These are phyloP conservation scores for Naumovozyma dairenensis DNA, from an alignment of 805 yeast species.

Conservation along the genomic window DNA sequence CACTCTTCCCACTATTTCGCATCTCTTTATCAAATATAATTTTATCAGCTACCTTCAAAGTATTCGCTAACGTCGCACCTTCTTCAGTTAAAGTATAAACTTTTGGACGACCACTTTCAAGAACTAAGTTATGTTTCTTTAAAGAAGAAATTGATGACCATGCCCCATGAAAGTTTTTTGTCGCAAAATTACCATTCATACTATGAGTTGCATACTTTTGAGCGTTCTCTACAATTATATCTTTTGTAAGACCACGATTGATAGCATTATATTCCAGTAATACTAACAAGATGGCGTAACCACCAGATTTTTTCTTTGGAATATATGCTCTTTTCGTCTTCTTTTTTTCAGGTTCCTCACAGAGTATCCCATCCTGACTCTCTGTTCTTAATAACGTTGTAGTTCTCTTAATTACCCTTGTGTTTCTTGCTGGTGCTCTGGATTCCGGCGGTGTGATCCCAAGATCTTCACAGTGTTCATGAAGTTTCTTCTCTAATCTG, in stretches of 20 bases:
- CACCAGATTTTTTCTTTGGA: constrained; percentile 73
- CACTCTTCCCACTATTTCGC: constrained; percentile 4
- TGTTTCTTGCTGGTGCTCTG: constrained; percentile 5
- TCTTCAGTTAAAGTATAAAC: constrained; percentile 57
- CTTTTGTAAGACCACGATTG: constrained; percentile 52
- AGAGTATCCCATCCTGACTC: constrained; percentile 8
- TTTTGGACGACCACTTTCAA: constrained; percentile 45
- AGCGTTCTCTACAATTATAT: constrained; percentile 46
- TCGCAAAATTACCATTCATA: constrained; percentile 49
- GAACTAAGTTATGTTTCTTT: constrained; percentile 48
- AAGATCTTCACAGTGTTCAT: constrained; percentile 46
- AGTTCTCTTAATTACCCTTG: constrained; percentile 9
- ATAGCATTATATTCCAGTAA: constrained; percentile 40
- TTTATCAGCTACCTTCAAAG: constrained; percentile 40
- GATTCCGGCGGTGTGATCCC: constrained; percentile 28
- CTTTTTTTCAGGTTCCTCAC: constrained; percentile 11
- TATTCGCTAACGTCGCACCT: constrained; percentile 55
- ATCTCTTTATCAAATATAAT: constrained; percentile 22
- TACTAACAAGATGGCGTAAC: constrained; percentile 67
- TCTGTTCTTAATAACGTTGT: constrained; percentile 11
- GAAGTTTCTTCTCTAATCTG: constrained; percentile 38
- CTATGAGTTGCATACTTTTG: constrained; percentile 46
- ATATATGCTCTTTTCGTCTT: constrained; percentile 38
- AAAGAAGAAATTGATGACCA: constrained; percentile 66
- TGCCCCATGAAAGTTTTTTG: constrained; percentile 59